Evolutionary conservation across 1,284 basidiomycete genomes (phyloP), one percentile per base, ranked within the genome.

Genomic region (Trametes pubescens): DNA sequence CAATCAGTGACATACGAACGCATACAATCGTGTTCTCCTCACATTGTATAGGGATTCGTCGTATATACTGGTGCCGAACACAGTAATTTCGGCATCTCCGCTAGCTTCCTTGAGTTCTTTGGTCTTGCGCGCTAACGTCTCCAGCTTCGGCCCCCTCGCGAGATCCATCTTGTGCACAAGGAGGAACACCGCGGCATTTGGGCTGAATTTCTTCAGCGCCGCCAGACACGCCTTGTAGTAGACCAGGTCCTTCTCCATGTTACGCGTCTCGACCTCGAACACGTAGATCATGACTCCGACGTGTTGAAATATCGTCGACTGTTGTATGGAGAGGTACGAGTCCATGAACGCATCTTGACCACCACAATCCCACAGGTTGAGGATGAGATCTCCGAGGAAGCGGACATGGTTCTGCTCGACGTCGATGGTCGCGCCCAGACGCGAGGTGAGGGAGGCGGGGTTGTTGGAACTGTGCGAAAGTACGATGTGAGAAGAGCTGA

Each of bases 281-380:
- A 99, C 98, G 78, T 99, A 99, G 73, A 99, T 99, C 75, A 99
- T 86, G 46, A 98, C 95, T 13, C 95, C 96, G 61, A 98, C 97
- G 72, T 96, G 92, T 71, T 93, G 90, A 81, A 99, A 99, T 69
- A 99, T 96, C 48, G 94, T 96, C 37, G 91, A 86, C 66, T 93
- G 91, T 75, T 98, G 95, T 0, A 92, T 89, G 43, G 91, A 90
- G 66, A 99, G 89, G 78, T 98, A 99, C 52, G 92, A 93, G 77
- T 98, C 96, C 89, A 99, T 96, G 83, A 98, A 99, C 16, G 94
- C 89, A 73, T 98, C 95, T 80, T 99, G 98, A 4, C 97, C 97
- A 52, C 97, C 97, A 71, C 97, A 99, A 79, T 99, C 98, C 96
- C 97, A 99, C 14, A 99, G 85, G 75, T 98, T 97, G 78, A 96